Evolutionary conservation across 2,329 filamentous ascomycete species (phyloP).

Genomic region (Mycogone perniciosa): DNA sequence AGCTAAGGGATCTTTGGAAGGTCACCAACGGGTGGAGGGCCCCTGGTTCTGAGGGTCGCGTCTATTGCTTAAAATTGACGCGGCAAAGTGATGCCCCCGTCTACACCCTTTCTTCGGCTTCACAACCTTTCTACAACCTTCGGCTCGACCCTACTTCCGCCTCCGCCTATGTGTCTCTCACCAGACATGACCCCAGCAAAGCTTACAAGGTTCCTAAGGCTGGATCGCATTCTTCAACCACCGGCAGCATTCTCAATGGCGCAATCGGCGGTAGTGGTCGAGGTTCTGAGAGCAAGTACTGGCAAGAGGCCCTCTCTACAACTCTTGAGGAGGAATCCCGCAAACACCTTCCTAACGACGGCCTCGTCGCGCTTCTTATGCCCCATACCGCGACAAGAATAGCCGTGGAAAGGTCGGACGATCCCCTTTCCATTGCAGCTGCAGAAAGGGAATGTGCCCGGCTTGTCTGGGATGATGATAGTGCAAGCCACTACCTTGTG

Average conservation of each 20-base stretch:
- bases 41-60: conserved; percentile 49
- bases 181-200: conserved; percentile 55
- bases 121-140: conserved; percentile 61
- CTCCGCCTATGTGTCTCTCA: conserved; percentile 54
- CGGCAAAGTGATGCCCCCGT: conserved; percentile 55
- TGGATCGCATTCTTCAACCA: conserved; percentile 19
- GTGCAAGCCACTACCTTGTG: conserved; percentile 52
- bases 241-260: conserved; percentile 25
- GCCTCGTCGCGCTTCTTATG: conserved; percentile 62
- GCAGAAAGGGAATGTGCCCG: conserved; percentile 64
- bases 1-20: conserved; percentile 62
- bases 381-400: conserved; percentile 58
- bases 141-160: conserved; percentile 57
- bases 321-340: conserved; percentile 51
- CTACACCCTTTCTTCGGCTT: conserved; percentile 56
- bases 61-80: conserved; percentile 52
- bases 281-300: conserved; percentile 39
- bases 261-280: conserved; percentile 23
- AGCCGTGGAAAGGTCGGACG: conserved; percentile 54
- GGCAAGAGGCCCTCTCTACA: conserved; percentile 53
- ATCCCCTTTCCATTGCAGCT: conserved; percentile 52
- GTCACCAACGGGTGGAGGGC: conserved; percentile 65
- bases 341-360: conserved; percentile 50
- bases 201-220: conserved; percentile 40
- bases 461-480: conserved; percentile 65